Evolutionary conservation across 805 yeast genomes (phyloP).

Genomic region (Teunomyces kruisii): DNA sequence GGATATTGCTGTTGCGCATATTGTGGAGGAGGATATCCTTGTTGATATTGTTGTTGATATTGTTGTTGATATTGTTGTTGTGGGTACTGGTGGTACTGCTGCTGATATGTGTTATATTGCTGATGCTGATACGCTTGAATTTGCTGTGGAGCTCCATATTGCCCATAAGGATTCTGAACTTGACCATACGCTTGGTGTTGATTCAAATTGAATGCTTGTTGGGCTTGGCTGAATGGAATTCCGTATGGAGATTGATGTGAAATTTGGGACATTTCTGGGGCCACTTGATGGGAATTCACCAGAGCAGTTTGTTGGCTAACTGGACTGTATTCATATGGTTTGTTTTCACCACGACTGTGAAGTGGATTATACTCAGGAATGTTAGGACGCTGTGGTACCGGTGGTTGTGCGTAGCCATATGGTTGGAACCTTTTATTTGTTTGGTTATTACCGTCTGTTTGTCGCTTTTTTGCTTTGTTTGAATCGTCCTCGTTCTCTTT

Average conservation of each 20-base stretch:
- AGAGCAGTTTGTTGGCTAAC: not conserved
- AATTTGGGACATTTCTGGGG: not conserved
- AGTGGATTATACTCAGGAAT: constrained; percentile 3
- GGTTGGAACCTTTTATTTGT: constrained; percentile 18
- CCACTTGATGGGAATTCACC: not conserved
- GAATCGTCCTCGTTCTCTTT: constrained; percentile 13
- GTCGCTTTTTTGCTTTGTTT: constrained; percentile 4
- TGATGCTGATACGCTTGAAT: constrained; percentile 5
- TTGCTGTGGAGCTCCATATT: not conserved
- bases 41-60: constrained; percentile 2
- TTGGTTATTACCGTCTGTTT: not conserved
- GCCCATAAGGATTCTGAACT: not conserved
- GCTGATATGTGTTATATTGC: constrained; percentile 5
- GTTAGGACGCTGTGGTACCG: constrained; percentile 7
- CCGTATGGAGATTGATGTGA: constrained; percentile 19
- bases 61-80: constrained; percentile 6
- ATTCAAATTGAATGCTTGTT: constrained; percentile 9
- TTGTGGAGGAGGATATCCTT: constrained; percentile 3
- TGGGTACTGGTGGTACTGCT: not conserved
- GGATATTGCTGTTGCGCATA: constrained; percentile 8
- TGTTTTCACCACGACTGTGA: not conserved
- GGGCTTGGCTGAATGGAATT: constrained; percentile 21
- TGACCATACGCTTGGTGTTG: constrained; percentile 10
- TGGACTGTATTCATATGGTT: not conserved
- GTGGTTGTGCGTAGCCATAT: constrained; percentile 20